Percentiles rank a stretch among this genome's conserved stretches.
Conservation (phyloP, 192 early-diverging fungal genomes). For the Paraglomus occultum region DNA sequence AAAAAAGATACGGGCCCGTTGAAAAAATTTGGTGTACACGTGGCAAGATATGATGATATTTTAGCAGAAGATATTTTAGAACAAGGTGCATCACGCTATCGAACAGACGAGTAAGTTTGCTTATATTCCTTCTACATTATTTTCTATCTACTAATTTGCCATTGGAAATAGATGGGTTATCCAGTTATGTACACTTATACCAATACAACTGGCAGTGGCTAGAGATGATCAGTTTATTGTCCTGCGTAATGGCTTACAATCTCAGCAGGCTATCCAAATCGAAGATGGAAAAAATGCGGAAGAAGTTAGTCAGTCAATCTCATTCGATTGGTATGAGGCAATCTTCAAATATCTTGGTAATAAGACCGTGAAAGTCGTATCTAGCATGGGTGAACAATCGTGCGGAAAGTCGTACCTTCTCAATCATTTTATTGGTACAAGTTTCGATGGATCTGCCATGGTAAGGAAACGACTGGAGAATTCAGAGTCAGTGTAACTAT, state of each 20-base stretch:
- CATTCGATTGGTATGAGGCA: constrained; percentile 30
- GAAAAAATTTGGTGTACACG: neutral
- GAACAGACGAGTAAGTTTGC: constrained; percentile 15
- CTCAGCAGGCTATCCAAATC: constrained; percentile 4
- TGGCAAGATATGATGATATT: neutral
- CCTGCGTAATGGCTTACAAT: constrained; percentile 21
- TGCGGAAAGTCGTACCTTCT: constrained; percentile 30
- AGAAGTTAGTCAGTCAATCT: neutral
- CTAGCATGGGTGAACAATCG: constrained; percentile 32
- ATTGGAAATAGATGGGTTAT: constrained; percentile 15
- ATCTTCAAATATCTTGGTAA: constrained; percentile 27
- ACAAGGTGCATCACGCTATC: neutral
- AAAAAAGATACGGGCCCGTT: constrained; percentile 23
- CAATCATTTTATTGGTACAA: constrained; percentile 26
- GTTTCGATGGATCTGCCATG: constrained; percentile 32
- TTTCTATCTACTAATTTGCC: neutral
- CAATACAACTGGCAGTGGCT: constrained; percentile 26
- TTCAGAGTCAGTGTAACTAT: neutral
- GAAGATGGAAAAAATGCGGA: constrained; percentile 12
- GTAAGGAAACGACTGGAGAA: neutral
- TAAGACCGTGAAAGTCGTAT: constrained; percentile 27
- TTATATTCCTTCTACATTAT: neutral
- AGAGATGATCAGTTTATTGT: constrained; percentile 26
- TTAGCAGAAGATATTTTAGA: neutral
- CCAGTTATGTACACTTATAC: constrained; percentile 17